Evolutionary conservation across 495 filamentous ascomycete species (phyloP), one percentile per base, ranked within the genome.

Genomic region (Daldinia bambusicola): DNA sequence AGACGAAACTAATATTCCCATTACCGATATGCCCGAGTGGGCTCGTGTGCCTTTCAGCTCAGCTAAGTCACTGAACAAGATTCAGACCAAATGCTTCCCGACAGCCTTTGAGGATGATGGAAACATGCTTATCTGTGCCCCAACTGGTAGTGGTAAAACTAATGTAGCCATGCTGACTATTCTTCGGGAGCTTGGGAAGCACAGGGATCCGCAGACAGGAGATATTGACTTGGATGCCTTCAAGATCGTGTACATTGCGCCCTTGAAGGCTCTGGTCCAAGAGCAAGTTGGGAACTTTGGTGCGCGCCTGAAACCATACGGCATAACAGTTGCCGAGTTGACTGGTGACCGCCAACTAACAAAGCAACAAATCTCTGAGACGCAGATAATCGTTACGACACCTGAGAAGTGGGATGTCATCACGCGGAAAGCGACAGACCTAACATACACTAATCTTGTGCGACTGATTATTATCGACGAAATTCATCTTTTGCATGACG

Each of bases 381-480:
- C 95, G 6, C 95, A 99, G 77, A 90, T 99, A 72, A 99, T 99
- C 74, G 94, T 99, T 50, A 99, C 95, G 2, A 99, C 95, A 0
- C 95, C 95, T 9, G 95, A 99, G 77, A 99, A 99, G 82, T 99
- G 92, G 90, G 95, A 99, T 81, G 96, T 99, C 63, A 97, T 99
- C 73, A 99, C 96, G 5, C 89, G 95, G 71, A 99, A 99, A 80
- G 96, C 95, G 4, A 97, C 95, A 0, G 95, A 99, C 79, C 87
- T 94, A 60, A 95, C 94, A 69, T 99, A 99, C 79, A 99, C 93
- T 37, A 98, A 96, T 70, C 88, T 99, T 30, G 95, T 99, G 14
- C 89, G 95, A 31, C 86, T 99, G 2, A 90, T 99, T 58, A 91
- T 98, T 74, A 97, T 99, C 69, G 95, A 99, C 70, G 95, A 99